Base-by-base conservation (phyloP, 331 rosid species). In the Prunus yedoensis region DNA sequence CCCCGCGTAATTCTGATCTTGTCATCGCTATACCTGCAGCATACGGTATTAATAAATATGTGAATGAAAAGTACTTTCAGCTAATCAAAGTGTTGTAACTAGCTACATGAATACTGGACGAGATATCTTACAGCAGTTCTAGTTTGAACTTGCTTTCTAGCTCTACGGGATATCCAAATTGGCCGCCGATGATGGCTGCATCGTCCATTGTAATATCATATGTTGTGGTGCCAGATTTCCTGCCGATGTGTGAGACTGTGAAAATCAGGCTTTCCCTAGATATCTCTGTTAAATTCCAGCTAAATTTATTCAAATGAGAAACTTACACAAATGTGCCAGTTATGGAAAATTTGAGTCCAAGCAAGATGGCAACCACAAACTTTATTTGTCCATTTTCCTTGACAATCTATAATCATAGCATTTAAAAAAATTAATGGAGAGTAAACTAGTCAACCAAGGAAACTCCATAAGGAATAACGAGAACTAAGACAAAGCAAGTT, bases 171-270 rank as follows among this genome's bases (percentile, higher is more conserved):
- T 85, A 89, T 70, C 96, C 98, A 82, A 91, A 91, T 15, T 91
- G 86, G 38, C 96, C 98, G 0, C 89, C 96, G 35, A 90, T 80
- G 80, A 94, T 85, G 71, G 97, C 98, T 27, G 96, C 98, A 71
- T 91, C 97, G 63, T 89, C 96, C 96, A 94, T 88, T 17, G 85
- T 86, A 35, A 91, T 71, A 38, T 88, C 92, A 61, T 87, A 94
- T 58, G 82, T 43, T 77, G 52, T 66, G 46, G 88, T 41, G 56
- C 83, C 84, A 46, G 86, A 77, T 83, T 89, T 90, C 66, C 98
- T 94, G 89, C 49, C 76, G 54, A 11, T 11, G 14, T 72, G 51
- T 8, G 1, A 46, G 9, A 43, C n/a, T 13, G 2, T 66, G 0
- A 45, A 66, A 66, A 13, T 46, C 32, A 27, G 66, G 17, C 9